Base-by-base conservation (phyloP, 2,329 filamentous ascomycete genomes). In the Westerdykella ornata region DNA sequence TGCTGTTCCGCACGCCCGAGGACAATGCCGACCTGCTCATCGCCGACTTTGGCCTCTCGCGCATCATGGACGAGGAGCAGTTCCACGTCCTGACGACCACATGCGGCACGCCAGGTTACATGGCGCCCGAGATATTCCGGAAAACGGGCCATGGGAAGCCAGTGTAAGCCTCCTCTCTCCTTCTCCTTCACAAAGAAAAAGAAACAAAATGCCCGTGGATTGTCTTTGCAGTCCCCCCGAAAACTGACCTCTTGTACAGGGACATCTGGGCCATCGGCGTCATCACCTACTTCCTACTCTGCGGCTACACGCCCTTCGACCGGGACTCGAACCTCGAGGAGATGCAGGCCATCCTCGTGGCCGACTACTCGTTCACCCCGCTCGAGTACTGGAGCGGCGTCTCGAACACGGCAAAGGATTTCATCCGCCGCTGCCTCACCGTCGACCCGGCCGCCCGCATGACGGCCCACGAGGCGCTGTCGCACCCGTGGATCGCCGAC, bases 51-150 rank as follows among this genome's bases (percentile, higher is more conserved):
- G 92, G 92, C 8, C 74, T 98, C 37, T 92, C 85, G 18, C 81
- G 92, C 44, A 96, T 98, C 69, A 97, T 98, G 90, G 92, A 98
- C 62, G 92, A 97, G 69, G 88, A 96, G 68, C 87, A 95, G 63
- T 97, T 97, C 68, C 92, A 97, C 63, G 90, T 97, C 20, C 72
- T 98, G 48, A 98, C 92, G 9, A 98, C 92, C 0, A 98, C 92
- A 1, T 98, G 92, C 65, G 92, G 92, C 45, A 98, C 92, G 1
- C 92, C 92, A 3, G 92, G 92, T 37, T 98, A 98, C 69, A 98
- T 98, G 92, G 92, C 92, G 2, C 92, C 92, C 16, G 92, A 98
- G 67, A 98, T 98, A 59, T 98, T 98, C 72, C 95, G 95, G 68
- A 98, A 98, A 74, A 89, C 85, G 6, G 92, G 92, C 18, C 92